A percentile compares a stretch with the other conserved stretches of the same genome.
phyloP scores from a whole-genome alignment of 257 asterid genomes.

The Ligustrum vulgare region DNA sequence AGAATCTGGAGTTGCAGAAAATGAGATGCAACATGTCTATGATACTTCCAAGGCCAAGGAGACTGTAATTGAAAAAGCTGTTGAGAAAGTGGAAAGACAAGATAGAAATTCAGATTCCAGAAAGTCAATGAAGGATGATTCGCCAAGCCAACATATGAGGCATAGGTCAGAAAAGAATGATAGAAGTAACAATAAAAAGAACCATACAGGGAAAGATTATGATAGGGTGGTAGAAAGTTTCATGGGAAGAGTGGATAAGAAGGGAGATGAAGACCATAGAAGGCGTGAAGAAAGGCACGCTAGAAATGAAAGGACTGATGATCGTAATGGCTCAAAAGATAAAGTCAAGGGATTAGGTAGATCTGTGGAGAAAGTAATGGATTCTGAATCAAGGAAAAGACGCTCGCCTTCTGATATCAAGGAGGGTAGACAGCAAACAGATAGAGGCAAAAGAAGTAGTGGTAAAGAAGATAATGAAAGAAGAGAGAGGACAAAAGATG shows the following conservation, averaged over 20 bases:
- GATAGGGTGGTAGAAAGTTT: slow-evolving; percentile 39
- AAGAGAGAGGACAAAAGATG: slow-evolving; percentile 58
- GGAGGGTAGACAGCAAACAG: slow-evolving; percentile 50
- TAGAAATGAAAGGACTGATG: slow-evolving; percentile 45
- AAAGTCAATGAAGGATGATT: slow-evolving; percentile 38
- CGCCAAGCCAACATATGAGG: slow-evolving; percentile 30
- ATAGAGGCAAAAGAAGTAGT: slow-evolving; percentile 40
- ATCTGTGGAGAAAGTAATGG: slow-evolving; percentile 55
- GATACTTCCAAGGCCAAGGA: slow-evolving; percentile 32
- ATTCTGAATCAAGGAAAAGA: slow-evolving; percentile 64
- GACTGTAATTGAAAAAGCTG: slow-evolving; percentile 31
- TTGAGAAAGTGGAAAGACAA: slow-evolving; percentile 43
- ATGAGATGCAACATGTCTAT: slow-evolving; percentile 30
- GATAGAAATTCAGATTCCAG: slow-evolving; percentile 36
- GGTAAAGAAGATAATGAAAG: slow-evolving; percentile 49
- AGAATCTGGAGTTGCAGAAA: slow-evolving; percentile 33
- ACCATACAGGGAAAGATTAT: slow-evolving; percentile 39
- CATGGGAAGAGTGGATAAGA: slow-evolving; percentile 50
- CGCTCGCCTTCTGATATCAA: slow-evolving; percentile 52
- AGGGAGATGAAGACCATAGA: slow-evolving; percentile 50
- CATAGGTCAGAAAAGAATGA: slow-evolving; percentile 51
- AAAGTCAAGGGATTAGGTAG: slow-evolving; percentile 59
- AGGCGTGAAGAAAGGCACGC: slow-evolving; percentile 54
- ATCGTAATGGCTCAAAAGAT: slow-evolving; percentile 56
- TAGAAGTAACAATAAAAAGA: slow-evolving; percentile 42